A percentile compares a stretch with the other conserved stretches of the same genome.
Conservation (phyloP, 345 rosid genomes). For the Viola odorata region DNA sequence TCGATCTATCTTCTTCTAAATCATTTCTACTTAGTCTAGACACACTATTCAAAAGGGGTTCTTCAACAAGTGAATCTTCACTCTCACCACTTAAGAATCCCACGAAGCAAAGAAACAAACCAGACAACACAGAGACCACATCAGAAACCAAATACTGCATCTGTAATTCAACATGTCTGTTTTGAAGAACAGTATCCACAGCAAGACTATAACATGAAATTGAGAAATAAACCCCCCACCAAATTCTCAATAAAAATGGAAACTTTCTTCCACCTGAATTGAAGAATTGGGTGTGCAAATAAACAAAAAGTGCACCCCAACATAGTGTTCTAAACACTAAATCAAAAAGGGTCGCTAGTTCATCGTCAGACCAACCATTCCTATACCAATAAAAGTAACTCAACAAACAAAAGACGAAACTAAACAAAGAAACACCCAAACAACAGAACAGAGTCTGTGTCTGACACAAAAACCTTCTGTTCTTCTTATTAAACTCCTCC, state of each 20-base stretch:
- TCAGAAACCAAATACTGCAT: conserved; percentile 39
- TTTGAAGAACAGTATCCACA: conserved; percentile 38
- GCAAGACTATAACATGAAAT: conserved; percentile 59
- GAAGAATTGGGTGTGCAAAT: conserved; percentile 24
- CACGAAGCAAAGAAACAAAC: conserved; percentile 48
- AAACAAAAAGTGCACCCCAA: conserved; percentile 52
- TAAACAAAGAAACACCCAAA: conserved; percentile 45
- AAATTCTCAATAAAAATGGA: conserved; percentile 50
- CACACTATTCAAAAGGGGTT: conserved; percentile 32
- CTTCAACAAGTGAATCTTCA: conserved; percentile 31
- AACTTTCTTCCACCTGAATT: conserved; percentile 29
- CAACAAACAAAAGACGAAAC: conserved; percentile 39
- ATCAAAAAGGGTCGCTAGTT: conserved; percentile 50
- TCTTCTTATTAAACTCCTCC: conserved; percentile 14
- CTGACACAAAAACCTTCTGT: conserved; percentile 18
- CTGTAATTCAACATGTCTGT: conserved; percentile 20
- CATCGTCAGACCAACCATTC: conserved; percentile 49
- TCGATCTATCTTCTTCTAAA: conserved; percentile 12
- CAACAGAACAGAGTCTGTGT: conserved; percentile 46
- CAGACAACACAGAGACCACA: conserved; percentile 38
- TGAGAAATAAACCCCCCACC: conserved; percentile 61
- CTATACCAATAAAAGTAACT: conserved; percentile 63
- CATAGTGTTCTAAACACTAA: conserved; percentile 46
- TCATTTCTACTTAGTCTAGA: not conserved
- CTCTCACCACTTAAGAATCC: conserved; percentile 36